phyloP scores from a whole-genome alignment of 257 asterid species.

The Pogostemon cablin region DNA sequence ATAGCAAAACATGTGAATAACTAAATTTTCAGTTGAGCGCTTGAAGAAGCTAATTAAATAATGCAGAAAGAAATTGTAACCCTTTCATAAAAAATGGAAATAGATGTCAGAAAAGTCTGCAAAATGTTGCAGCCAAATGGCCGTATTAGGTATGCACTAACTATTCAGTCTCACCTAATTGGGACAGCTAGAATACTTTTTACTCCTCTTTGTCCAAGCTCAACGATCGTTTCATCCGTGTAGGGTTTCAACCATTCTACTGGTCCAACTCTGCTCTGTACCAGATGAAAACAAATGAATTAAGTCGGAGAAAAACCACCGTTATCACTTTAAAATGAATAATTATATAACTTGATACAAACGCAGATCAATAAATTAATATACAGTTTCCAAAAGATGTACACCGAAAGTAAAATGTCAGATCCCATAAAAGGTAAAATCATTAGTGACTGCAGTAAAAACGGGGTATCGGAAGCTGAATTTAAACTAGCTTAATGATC shows the following conservation, averaged over 20 bases:
- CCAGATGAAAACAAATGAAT: slow-evolving; percentile 36
- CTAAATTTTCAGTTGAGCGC: slow-evolving; percentile 27
- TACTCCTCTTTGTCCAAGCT: slow-evolving; percentile 90
- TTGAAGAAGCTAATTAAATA: slow-evolving; percentile 30
- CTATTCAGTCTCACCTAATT: slow-evolving; percentile 60
- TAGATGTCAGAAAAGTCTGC: background rate
- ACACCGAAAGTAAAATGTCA: background rate
- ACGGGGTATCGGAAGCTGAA: background rate
- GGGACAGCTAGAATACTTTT: slow-evolving; percentile 98
- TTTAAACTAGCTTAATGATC: slow-evolving; percentile 16
- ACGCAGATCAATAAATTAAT: background rate
- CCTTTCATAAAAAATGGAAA: slow-evolving; percentile 1
- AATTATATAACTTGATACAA: too few relatives aligned
- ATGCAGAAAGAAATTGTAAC: slow-evolving; percentile 1
- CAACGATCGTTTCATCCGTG: slow-evolving; percentile 92
- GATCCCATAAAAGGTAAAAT: background rate
- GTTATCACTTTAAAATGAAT: background rate
- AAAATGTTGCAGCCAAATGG: slow-evolving; percentile 1
- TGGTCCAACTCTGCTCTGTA: slow-evolving; percentile 99
- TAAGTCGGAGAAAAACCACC: slow-evolving; percentile 26
- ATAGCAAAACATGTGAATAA: slow-evolving; percentile 25
- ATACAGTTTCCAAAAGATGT: slow-evolving; percentile 3
- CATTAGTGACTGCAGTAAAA: slow-evolving; percentile 3
- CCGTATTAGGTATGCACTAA: slow-evolving; percentile 31
- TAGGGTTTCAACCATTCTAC: slow-evolving; percentile 99